phyloP scores from a whole-genome alignment of 768 basidiomycete species.

The Pleurotus djamor region DNA sequence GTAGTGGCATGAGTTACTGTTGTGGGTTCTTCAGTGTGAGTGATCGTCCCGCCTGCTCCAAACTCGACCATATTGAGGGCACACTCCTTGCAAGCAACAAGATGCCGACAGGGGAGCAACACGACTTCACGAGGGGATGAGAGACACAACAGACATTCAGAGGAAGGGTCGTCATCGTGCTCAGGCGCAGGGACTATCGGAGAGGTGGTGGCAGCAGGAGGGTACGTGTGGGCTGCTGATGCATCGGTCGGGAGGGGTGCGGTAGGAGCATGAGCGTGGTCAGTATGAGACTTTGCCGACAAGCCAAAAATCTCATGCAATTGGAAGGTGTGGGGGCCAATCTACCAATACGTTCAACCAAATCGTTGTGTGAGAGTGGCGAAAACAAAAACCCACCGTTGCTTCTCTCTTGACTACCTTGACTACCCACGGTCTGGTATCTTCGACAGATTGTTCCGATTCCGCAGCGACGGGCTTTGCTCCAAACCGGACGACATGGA shows the following conservation, averaged over 20 bases:
- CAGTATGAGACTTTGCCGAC: constrained; percentile 49
- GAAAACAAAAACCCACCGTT: constrained; percentile 41
- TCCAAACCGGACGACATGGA: constrained; percentile 79
- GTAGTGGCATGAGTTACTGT: constrained; percentile 17
- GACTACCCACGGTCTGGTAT: constrained; percentile 83
- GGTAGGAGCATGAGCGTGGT: constrained; percentile 22
- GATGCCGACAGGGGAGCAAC: constrained; percentile 87
- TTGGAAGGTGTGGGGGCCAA: constrained; percentile 92
- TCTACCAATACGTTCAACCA: constrained; percentile 37
- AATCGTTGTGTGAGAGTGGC: not conserved
- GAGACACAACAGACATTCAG: constrained; percentile 91
- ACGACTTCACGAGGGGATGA: constrained; percentile 90
- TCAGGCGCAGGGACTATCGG: constrained; percentile 11
- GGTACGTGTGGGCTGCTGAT: constrained; percentile 44
- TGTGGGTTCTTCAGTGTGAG: constrained; percentile 47
- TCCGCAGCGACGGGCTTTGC: constrained; percentile 30
- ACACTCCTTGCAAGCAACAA: constrained; percentile 95
- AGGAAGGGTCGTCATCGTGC: constrained; percentile 68
- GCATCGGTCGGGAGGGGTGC: constrained; percentile 31
- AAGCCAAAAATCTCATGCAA: constrained; percentile 95
- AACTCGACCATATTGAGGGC: constrained; percentile 98
- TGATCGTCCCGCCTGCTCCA: constrained; percentile 87
- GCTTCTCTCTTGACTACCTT: constrained; percentile 93
- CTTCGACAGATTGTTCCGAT: constrained; percentile 41
- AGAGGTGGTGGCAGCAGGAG: constrained; percentile 28